A percentile compares a stretch with the other conserved stretches of the same genome.
Conservation (phyloP, 1,139 yeast genomes). For the Yamadazyma conglobata region DNA sequence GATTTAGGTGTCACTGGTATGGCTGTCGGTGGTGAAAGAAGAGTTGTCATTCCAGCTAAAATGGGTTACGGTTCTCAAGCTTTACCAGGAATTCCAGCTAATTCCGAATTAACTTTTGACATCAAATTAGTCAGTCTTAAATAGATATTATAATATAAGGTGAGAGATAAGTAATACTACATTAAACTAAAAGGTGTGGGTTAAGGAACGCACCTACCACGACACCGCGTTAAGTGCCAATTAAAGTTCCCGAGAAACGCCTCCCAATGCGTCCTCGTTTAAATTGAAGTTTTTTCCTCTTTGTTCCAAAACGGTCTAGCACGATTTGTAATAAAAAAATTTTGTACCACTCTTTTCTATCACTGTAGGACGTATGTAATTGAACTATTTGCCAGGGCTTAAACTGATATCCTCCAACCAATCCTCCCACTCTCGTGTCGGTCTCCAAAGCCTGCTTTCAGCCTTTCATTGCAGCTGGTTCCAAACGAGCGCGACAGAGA, state of each 20-base stretch:
- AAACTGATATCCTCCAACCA: neutral
- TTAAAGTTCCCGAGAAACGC: no score
- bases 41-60: constrained; percentile 92
- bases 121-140: constrained; percentile 89
- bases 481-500: constrained; percentile 2
- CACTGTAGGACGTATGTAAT: constrained; percentile 1
- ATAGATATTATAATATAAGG: no score
- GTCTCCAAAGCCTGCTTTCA: neutral
- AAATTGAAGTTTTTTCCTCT: constrained; percentile 1
- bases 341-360: no score
- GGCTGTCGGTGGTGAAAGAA: constrained; percentile 99
- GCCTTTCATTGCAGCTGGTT: neutral
- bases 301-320: no score
- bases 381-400: neutral
- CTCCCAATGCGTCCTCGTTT: constrained; percentile 3
- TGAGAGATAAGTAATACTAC: no score
- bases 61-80: constrained; percentile 95
- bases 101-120: constrained; percentile 93
- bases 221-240: no score
- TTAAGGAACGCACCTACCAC: no score
- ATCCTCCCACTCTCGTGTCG: neutral
- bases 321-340: no score
- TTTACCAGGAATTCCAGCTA: constrained; percentile 95
- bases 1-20: constrained; percentile 98
- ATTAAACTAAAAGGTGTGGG: no score